A percentile compares a stretch with the other conserved stretches of the same genome.
These are phyloP conservation scores for Lentinula lateritia DNA, from an alignment of 768 basidiomycete genomes.

Conservation along the genomic window DNA sequence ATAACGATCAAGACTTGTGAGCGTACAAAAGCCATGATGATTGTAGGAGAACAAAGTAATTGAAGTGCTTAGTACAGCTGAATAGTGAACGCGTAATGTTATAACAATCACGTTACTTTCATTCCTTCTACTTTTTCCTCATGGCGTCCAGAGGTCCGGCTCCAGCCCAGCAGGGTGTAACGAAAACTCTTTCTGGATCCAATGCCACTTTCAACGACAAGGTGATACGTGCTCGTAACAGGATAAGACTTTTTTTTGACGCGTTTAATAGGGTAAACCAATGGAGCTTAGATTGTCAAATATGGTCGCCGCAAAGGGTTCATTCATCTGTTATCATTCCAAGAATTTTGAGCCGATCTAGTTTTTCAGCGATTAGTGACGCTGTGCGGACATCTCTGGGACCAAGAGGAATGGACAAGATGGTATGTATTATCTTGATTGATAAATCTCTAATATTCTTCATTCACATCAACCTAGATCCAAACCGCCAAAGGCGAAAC, in stretches of 20 bases:
- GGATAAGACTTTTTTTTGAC: constrained; percentile 16
- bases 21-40: constrained; percentile 4
- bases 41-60: not conserved
- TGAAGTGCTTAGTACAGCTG: constrained; percentile 14
- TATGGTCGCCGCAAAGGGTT: constrained; percentile 96
- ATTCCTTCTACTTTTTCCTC: constrained; percentile 11
- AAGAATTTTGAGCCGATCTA: constrained; percentile 11
- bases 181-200: constrained; percentile 45
- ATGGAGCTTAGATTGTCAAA: constrained; percentile 98
- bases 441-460: constrained; percentile 2
- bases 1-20: not conserved
- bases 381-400: constrained; percentile 95
- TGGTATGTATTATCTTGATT: constrained; percentile 48
- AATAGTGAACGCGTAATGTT: constrained; percentile 21
- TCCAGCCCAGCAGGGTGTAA: constrained; percentile 31
- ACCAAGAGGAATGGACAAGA: constrained; percentile 99
- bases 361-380: constrained; percentile 81
- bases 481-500: constrained; percentile 96
- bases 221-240: constrained; percentile 30
- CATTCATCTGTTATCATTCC: constrained; percentile 12
- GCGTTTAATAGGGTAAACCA: constrained; percentile 75
- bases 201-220: constrained; percentile 87
- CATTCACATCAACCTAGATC: constrained; percentile 49
- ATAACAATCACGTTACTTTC: constrained; percentile 11
- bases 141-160: constrained; percentile 31